Percentiles rank a stretch among this genome's conserved stretches.
phyloP scores from a whole-genome alignment of 164 flowering plant species.

The Chloranthus sessilifolius region DNA sequence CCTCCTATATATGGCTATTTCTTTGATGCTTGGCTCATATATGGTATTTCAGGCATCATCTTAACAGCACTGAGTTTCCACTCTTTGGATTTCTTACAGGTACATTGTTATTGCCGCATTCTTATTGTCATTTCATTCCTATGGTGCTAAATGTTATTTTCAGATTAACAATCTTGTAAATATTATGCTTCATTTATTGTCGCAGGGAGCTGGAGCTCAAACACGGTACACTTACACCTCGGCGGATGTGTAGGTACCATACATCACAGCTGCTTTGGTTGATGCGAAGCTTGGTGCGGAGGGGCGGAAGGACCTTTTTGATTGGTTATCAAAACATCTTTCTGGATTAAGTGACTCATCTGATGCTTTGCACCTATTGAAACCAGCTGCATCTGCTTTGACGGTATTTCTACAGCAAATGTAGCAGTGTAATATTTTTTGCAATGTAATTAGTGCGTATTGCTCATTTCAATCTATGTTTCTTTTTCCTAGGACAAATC shows the following conservation, averaged over 20 bases:
- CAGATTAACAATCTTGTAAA: too few relatives aligned
- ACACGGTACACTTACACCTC: too few relatives aligned
- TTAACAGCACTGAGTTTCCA: too few relatives aligned
- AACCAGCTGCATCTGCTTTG: conserved; percentile 74
- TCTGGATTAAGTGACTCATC: conserved; percentile 54
- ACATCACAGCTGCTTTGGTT: conserved; percentile 56
- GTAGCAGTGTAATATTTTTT: not conserved
- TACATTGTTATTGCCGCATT: too few relatives aligned
- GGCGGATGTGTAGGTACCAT: conserved; percentile 70
- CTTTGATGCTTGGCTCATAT: too few relatives aligned
- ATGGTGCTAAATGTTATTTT: too few relatives aligned
- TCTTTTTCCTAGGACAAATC: conserved; percentile 73
- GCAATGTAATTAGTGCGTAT: not conserved
- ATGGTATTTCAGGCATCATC: too few relatives aligned
- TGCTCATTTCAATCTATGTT: not conserved
- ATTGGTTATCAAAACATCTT: conserved; percentile 90
- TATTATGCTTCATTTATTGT: too few relatives aligned
- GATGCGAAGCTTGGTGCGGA: conserved; percentile 91
- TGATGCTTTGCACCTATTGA: conserved; percentile 74
- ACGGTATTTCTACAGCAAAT: conserved; percentile 37
- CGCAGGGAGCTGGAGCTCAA: too few relatives aligned
- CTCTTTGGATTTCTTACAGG: too few relatives aligned
- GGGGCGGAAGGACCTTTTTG: conserved; percentile 95
- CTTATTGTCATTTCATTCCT: too few relatives aligned
- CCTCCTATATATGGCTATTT: too few relatives aligned